These are phyloP conservation scores for Candida vaughaniae DNA, from an alignment of 805 yeast genomes.

Conservation along the genomic window DNA sequence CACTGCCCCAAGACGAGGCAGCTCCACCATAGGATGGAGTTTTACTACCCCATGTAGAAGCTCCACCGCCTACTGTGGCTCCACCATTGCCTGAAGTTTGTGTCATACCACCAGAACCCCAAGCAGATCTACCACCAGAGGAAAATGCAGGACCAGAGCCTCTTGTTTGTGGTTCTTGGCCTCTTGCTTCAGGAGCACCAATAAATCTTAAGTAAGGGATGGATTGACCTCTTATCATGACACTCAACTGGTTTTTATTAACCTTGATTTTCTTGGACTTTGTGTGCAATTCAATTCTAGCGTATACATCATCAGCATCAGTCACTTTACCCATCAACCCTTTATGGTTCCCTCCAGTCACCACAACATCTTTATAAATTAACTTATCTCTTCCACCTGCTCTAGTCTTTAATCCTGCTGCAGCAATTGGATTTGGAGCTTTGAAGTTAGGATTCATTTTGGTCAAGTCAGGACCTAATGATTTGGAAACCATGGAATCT, in stretches of 20 bases:
- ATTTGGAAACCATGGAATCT: constrained; percentile 61
- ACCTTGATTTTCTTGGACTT: constrained; percentile 86
- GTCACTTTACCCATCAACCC: constrained; percentile 92
- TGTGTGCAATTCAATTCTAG: constrained; percentile 91
- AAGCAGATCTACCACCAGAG: constrained; percentile 52
- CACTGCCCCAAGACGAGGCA: constrained; percentile 52
- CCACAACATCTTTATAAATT: constrained; percentile 79
- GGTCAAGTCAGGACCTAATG: constrained; percentile 63
- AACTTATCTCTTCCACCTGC: constrained; percentile 79
- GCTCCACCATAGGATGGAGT: constrained; percentile 32
- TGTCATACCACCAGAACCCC: constrained; percentile 37
- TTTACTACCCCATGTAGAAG: constrained; percentile 51
- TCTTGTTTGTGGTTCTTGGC: constrained; percentile 16
- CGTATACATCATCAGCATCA: constrained; percentile 89
- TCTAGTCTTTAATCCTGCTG: constrained; percentile 44
- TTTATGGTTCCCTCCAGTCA: constrained; percentile 89
- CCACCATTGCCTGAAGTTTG: constrained; percentile 28
- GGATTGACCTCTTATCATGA: constrained; percentile 65
- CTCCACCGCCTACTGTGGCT: constrained; percentile 36
- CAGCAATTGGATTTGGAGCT: constrained; percentile 52
- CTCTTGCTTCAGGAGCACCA: constrained; percentile 38
- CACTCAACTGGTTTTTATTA: constrained; percentile 74
- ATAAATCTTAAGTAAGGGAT: constrained; percentile 79
- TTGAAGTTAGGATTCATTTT: constrained; percentile 82
- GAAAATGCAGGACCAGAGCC: constrained; percentile 14